Evolutionary conservation across 2,329 filamentous ascomycete genomes (phyloP).

Genomic region (Diaporthe sp.): DNA sequence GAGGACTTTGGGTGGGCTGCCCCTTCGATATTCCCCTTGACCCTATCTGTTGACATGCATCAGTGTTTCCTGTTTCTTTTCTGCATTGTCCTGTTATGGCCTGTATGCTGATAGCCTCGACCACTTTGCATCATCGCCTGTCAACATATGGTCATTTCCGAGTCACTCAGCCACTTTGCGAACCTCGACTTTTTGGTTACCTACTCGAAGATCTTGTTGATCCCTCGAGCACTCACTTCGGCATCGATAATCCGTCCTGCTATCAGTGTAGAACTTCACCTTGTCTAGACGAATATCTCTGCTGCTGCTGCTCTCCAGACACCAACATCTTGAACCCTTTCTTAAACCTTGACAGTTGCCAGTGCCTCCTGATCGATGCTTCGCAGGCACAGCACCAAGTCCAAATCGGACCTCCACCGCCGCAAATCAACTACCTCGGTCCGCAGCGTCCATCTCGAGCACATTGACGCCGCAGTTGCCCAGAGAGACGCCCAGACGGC

Average conservation of each 20-base stretch:
- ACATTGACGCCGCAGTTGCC: constrained; percentile 63
- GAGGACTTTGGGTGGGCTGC: neutral
- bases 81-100: neutral
- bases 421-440: constrained; percentile 68
- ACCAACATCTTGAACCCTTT: neutral
- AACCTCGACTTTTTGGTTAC: constrained; percentile 3
- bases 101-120: neutral
- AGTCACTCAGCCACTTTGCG: neutral
- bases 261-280: neutral
- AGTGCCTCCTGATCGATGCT: constrained; percentile 55
- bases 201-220: neutral
- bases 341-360: neutral
- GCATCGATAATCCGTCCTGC: neutral
- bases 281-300: neutral
- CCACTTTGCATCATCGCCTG: neutral
- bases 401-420: constrained; percentile 58
- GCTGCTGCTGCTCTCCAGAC: neutral
- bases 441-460: constrained; percentile 60
- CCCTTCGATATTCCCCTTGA: neutral
- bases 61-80: neutral
- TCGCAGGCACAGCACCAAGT: constrained; percentile 62
- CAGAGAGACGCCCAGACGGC: constrained; percentile 74
- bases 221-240: neutral
- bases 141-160: neutral
- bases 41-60: neutral